phyloP scores from a whole-genome alignment of 2,329 filamentous ascomycete genomes.

The Colletotrichum graminicola region DNA sequence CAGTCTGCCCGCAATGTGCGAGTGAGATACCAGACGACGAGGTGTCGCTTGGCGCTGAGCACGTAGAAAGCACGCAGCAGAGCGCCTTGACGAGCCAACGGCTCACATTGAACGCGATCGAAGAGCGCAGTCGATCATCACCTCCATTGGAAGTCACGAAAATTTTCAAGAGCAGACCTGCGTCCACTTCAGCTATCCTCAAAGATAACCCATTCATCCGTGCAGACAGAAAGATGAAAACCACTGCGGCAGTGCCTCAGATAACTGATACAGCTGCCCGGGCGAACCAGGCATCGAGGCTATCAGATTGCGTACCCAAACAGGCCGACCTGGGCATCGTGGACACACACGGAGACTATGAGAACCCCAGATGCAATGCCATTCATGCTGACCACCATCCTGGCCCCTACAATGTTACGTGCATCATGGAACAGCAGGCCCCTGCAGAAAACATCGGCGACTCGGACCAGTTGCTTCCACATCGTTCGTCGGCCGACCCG shows the following conservation, averaged over 20 bases:
- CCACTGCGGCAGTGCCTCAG: slow-evolving; percentile 43
- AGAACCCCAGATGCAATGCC: slow-evolving; percentile 48
- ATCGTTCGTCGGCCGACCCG: slow-evolving; percentile 20
- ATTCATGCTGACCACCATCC: slow-evolving; percentile 46
- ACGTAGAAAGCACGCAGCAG: background rate
- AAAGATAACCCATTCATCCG: slow-evolving; percentile 51
- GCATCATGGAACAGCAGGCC: slow-evolving; percentile 43
- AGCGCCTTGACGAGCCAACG: background rate
- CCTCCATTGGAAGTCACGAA: background rate
- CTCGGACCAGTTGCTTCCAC: background rate
- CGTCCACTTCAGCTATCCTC: slow-evolving; percentile 40
- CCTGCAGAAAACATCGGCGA: slow-evolving; percentile 30
- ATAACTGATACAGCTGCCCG: slow-evolving; percentile 43
- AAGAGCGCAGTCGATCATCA: background rate
- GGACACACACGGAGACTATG: slow-evolving; percentile 44
- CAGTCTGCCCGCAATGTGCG: slow-evolving; percentile 61
- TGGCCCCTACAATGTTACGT: slow-evolving; percentile 51
- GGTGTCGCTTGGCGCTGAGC: slow-evolving; percentile 14
- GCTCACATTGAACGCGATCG: background rate
- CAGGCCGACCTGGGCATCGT: slow-evolving; percentile 39
- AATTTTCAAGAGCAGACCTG: slow-evolving; percentile 20
- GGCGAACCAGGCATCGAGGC: slow-evolving; percentile 42
- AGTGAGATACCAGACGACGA: slow-evolving; percentile 49
- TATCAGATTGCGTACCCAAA: slow-evolving; percentile 50
- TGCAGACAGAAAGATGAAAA: slow-evolving; percentile 47